Evolutionary conservation across 805 yeast species (phyloP).

Genomic region (Sugiyamaella chiloensis): DNA sequence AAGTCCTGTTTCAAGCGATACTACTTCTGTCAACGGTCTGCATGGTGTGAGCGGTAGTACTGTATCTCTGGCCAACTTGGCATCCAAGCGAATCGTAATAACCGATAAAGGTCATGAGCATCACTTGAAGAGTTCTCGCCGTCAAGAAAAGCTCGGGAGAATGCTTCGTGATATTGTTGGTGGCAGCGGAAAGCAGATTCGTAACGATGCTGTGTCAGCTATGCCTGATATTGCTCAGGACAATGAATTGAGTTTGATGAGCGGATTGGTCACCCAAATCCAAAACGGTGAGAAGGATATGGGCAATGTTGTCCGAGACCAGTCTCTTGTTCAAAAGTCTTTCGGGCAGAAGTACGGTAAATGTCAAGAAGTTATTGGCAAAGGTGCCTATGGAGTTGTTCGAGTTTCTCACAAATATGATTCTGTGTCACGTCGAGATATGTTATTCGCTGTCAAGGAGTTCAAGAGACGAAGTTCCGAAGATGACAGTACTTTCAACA

Average conservation of each 20-base stretch:
- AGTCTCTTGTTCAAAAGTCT: constrained; percentile 34
- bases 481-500: constrained; percentile 52
- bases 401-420: constrained; percentile 69
- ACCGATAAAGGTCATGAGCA: constrained; percentile 75
- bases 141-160: constrained; percentile 40
- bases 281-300: constrained; percentile 37
- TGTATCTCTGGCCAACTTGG: not conserved
- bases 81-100: constrained; percentile 24
- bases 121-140: constrained; percentile 59
- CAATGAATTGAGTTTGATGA: constrained; percentile 30
- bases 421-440: constrained; percentile 39
- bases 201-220: constrained; percentile 30
- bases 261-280: constrained; percentile 32
- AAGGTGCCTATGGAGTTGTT: constrained; percentile 93
- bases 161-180: constrained; percentile 55
- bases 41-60: constrained; percentile 2
- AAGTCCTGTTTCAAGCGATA: not conserved
- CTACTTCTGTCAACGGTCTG: not conserved
- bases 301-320: constrained; percentile 29
- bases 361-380: constrained; percentile 91
- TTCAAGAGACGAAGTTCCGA: constrained; percentile 62
- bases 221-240: constrained; percentile 23
- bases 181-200: constrained; percentile 37
- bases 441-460: constrained; percentile 72
- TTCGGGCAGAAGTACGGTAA: constrained; percentile 88